These are phyloP conservation scores for Psilocybe azurescens DNA, from an alignment of 768 basidiomycete genomes.

Conservation along the genomic window DNA sequence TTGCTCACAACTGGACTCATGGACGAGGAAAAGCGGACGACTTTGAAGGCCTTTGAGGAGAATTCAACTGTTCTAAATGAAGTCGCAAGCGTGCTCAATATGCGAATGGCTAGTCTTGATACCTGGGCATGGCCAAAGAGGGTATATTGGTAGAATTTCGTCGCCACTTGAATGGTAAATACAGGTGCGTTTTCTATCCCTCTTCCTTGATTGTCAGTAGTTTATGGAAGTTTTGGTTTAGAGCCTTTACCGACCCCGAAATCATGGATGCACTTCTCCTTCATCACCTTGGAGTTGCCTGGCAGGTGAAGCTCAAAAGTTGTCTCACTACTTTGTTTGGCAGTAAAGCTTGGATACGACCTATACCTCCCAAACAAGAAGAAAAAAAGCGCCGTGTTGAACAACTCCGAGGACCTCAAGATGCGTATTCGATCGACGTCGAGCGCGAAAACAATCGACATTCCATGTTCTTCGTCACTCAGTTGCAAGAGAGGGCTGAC, in stretches of 20 bases:
- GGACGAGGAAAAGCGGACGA: constrained; percentile 44
- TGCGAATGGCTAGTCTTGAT: constrained; percentile 46
- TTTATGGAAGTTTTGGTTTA: neutral
- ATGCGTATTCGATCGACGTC: constrained; percentile 29
- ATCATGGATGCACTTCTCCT: constrained; percentile 50
- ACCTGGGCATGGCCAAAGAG: constrained; percentile 50
- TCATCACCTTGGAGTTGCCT: constrained; percentile 47
- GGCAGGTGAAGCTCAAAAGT: constrained; percentile 44
- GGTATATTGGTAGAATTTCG: constrained; percentile 50
- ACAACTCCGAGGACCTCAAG: constrained; percentile 25
- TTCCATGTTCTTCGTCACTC: constrained; percentile 39
- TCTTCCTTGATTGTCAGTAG: constrained; percentile 33
- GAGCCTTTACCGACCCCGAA: constrained; percentile 53
- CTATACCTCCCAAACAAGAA: constrained; percentile 1
- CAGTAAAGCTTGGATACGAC: constrained; percentile 17
- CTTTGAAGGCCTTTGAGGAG: constrained; percentile 45
- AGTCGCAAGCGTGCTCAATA: constrained; percentile 48
- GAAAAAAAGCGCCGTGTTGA: constrained; percentile 18
- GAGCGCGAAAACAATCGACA: constrained; percentile 29
- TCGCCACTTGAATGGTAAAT: constrained; percentile 53
- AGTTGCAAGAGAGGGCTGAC: constrained; percentile 30
- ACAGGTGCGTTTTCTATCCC: constrained; percentile 35
- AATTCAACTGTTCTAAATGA: constrained; percentile 44
- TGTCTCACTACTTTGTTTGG: constrained; percentile 23
- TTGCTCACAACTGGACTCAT: constrained; percentile 42